Percentiles rank a stretch among this genome's conserved stretches.
Conservation (phyloP, 208 protist genomes). For the Hexamita inflata region DNA sequence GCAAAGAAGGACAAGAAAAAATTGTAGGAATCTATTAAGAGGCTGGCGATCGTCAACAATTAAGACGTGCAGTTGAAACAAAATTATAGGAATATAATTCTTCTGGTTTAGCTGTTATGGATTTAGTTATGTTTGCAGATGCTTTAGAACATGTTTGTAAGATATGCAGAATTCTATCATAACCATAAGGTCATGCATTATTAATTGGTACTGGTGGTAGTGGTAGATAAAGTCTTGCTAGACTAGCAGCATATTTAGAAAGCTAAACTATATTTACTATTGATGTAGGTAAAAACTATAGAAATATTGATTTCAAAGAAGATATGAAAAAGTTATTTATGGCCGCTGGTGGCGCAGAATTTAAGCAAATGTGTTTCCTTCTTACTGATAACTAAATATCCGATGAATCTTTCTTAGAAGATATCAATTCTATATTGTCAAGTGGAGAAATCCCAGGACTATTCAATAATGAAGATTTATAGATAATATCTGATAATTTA, state of each 20-base stretch:
- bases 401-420: slow-evolving; percentile 82
- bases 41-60: slow-evolving; percentile 60
- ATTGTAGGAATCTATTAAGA: slow-evolving; percentile 56
- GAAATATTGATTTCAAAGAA: slow-evolving; percentile 55
- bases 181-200: slow-evolving; percentile 82
- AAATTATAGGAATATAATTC: slow-evolving; percentile 60
- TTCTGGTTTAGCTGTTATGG: slow-evolving; percentile 48
- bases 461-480: slow-evolving; percentile 56
- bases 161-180: slow-evolving; percentile 79
- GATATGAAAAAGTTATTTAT: slow-evolving; percentile 59
- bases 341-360: slow-evolving; percentile 53
- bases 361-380: slow-evolving; percentile 81
- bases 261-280: slow-evolving; percentile 79
- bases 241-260: slow-evolving; percentile 78
- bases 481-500: background rate
- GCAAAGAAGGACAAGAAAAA: slow-evolving; percentile 36
- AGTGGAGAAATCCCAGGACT: slow-evolving; percentile 88
- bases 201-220: slow-evolving; percentile 84
- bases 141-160: slow-evolving; percentile 83
- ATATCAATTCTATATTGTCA: slow-evolving; percentile 92
- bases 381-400: slow-evolving; percentile 90
- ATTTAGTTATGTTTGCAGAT: slow-evolving; percentile 90
- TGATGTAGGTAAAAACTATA: slow-evolving; percentile 81
- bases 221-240: slow-evolving; percentile 75
- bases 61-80: slow-evolving; percentile 63